Evolutionary conservation across 805 yeast species (phyloP).

Genomic region (Candida andamanensis): DNA sequence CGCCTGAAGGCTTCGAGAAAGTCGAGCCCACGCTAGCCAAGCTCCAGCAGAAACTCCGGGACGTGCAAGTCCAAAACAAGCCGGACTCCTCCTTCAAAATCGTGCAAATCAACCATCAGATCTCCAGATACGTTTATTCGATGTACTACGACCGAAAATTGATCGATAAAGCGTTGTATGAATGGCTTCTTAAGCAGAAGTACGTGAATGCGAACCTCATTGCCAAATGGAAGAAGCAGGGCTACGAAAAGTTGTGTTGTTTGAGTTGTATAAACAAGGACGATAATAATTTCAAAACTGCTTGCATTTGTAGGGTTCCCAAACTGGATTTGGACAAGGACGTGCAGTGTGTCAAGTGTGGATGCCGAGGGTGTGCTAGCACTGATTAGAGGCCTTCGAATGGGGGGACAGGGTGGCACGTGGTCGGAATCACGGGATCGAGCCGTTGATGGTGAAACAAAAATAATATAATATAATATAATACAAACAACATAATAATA

Average conservation of each 20-base stretch:
- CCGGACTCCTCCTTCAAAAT: constrained; percentile 66
- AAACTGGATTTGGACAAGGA: constrained; percentile 40
- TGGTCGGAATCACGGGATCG: too few relatives aligned
- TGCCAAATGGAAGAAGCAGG: constrained; percentile 78
- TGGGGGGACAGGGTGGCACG: background rate
- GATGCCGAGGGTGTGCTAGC: constrained; percentile 81
- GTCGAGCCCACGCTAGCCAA: constrained; percentile 62
- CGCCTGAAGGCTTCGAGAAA: constrained; percentile 73
- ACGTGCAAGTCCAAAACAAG: constrained; percentile 39
- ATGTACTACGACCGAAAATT: constrained; percentile 65
- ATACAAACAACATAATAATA: background rate
- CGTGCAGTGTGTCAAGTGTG: constrained; percentile 70
- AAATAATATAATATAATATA: background rate
- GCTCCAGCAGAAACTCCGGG: constrained; percentile 54
- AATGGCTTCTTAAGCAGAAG: constrained; percentile 64
- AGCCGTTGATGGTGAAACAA: constrained; percentile 1
- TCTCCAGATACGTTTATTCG: constrained; percentile 70
- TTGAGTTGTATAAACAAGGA: constrained; percentile 63
- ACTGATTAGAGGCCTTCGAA: constrained; percentile 42
- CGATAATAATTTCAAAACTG: constrained; percentile 59
- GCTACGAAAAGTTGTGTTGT: constrained; percentile 85
- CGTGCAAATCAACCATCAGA: constrained; percentile 63
- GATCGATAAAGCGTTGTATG: constrained; percentile 63
- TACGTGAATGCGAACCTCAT: constrained; percentile 66
- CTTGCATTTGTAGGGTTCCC: constrained; percentile 87